Evolutionary conservation across 164 flowering plant species (phyloP).

Genomic region (Aristolochia contorta): DNA sequence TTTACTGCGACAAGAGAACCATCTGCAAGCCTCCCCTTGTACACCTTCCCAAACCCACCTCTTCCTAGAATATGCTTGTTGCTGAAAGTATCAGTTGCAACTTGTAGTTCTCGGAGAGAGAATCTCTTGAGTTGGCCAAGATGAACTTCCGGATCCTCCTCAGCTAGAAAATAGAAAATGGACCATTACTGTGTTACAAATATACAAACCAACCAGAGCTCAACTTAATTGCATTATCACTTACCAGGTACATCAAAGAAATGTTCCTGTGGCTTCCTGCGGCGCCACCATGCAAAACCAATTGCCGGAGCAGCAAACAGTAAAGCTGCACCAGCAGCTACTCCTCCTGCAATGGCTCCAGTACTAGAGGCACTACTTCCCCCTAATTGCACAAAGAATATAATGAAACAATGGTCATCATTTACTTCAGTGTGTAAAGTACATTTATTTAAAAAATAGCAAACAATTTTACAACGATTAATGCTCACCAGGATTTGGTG

Average conservation of each 20-base stretch:
- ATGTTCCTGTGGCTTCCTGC: constrained; percentile 33
- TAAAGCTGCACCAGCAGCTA: constrained; percentile 44
- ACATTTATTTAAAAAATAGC: background rate
- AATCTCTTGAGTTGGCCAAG: constrained; percentile 43
- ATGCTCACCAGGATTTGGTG: constrained; percentile 47
- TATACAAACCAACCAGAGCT: background rate
- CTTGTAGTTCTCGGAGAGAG: constrained; percentile 35
- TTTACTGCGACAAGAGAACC: constrained; percentile 41
- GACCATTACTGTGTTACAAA: background rate
- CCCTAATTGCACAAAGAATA: constrained; percentile 6
- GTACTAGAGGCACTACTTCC: constrained; percentile 29
- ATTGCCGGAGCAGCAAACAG: constrained; percentile 41
- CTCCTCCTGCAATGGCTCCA: constrained; percentile 43
- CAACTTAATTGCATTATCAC: constrained; percentile 6
- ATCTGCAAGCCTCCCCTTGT: constrained; percentile 39
- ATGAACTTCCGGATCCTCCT: constrained; percentile 46
- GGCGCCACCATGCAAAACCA: constrained; percentile 40
- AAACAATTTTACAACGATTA: background rate
- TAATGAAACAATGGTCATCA: background rate
- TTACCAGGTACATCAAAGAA: constrained; percentile 41
- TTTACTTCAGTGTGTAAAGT: too few relatives aligned
- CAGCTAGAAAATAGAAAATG: constrained; percentile 23
- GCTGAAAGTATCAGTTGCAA: constrained; percentile 41
- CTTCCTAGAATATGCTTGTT: constrained; percentile 34
- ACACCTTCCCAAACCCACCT: constrained; percentile 45